Evolutionary conservation across 176 grass and related monocot species (phyloP), one percentile per base, ranked within the genome.

Genomic region (Leersia perrieri): DNA sequence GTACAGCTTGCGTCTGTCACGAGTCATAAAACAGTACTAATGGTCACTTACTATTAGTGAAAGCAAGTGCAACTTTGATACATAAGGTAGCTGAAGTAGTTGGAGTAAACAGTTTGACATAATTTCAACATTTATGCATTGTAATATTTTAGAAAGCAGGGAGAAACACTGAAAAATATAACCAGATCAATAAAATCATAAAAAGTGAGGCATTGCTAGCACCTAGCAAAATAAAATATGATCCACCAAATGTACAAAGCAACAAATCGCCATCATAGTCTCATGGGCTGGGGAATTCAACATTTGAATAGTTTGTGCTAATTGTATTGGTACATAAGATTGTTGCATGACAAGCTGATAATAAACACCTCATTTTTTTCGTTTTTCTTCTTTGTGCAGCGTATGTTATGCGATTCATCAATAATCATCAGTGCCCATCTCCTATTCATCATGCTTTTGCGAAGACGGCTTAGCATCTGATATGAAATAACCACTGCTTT

Each of bases 341-440:
- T 28, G 39, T 74, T 75, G 58, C 64, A 33, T 57, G 51, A 57
- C 51, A 57, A 57, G 51, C 51, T 64, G 22, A 28, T 55, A 32
- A 31, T 45, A 79, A 28, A 25, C 86, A 97, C 95, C 90, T 94
- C 90, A 55, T 87, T 65, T 84, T 86, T 92, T 79, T 98, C 90
- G 36, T 82, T 28, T 83, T 75, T 87, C 13, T 84, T 83, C 80
- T 75, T 85, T 49, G 92, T 94, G 86, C 95, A 98, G 55, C 95
- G 95, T 87, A 98, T 80, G 70, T 98, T 98, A 71, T 98, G 95
- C 26, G 95, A 98, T 92, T 98, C 95, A 81, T 98, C 95, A 79
- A 94, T 51, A 71, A 98, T 94, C 90, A 98, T 89, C 81, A 98
- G 66, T 75, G 89, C 92, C 95, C 95, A 98, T 55, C 86, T 80